These are phyloP conservation scores for Hysterangium stoloniferum DNA, from an alignment of 768 basidiomycete genomes.

Conservation along the genomic window DNA sequence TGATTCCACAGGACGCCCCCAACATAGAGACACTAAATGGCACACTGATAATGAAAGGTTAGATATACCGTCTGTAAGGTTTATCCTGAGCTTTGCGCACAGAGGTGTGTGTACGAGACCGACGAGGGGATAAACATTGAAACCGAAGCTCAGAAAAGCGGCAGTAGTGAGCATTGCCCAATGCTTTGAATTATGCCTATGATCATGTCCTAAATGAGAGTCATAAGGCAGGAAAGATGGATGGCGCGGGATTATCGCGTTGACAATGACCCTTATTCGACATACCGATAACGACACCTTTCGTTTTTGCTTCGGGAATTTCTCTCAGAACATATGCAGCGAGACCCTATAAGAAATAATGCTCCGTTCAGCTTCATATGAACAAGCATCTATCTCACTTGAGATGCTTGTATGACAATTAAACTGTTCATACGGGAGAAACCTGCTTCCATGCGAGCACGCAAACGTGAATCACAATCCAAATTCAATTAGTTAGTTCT, in stretches of 20 bases:
- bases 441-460: conserved; percentile 82
- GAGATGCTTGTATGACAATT: conserved; percentile 73
- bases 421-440: conserved; percentile 91
- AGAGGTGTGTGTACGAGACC: conserved; percentile 78
- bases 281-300: conserved; percentile 64
- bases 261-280: background rate
- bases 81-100: conserved; percentile 28
- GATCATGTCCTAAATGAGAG: conserved; percentile 52
- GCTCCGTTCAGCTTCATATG: background rate
- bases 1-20: conserved; percentile 72
- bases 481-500: background rate
- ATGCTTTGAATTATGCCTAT: conserved; percentile 67
- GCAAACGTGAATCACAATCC: conserved; percentile 41
- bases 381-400: conserved; percentile 36
- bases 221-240: no score
- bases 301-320: conserved; percentile 41
- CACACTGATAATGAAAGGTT: conserved; percentile 41
- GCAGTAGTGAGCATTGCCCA: conserved; percentile 74
- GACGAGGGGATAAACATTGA: conserved; percentile 61
- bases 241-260: no score
- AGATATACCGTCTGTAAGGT: background rate
- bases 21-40: conserved; percentile 67
- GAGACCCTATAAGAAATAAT: conserved; percentile 46
- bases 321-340: conserved; percentile 58
- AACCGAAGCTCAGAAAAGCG: conserved; percentile 53